These are phyloP conservation scores for Berberis vulgaris DNA, from an alignment of 164 flowering plant genomes.

Conservation along the genomic window DNA sequence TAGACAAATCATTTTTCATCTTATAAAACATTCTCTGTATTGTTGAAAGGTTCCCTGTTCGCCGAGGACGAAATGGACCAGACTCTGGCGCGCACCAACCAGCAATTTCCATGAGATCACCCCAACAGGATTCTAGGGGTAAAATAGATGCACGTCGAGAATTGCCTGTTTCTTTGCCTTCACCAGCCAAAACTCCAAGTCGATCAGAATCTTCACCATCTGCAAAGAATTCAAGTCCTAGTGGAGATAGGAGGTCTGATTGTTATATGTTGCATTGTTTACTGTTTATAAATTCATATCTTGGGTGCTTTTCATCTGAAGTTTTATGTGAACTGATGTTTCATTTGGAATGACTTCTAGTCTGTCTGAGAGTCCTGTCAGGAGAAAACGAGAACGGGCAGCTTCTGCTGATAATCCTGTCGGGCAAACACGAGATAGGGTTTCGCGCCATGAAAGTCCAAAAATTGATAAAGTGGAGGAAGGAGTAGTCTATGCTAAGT, in stretches of 20 bases:
- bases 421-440: conserved; percentile 19
- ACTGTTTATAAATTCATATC: too few species aligned
- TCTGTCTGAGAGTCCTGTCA: conserved; percentile 25
- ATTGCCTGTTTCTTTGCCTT: conserved; percentile 15
- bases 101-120: conserved; percentile 44
- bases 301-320: not conserved
- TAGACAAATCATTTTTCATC: not conserved
- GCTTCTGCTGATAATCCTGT: conserved; percentile 21
- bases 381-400: conserved; percentile 21
- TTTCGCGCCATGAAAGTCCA: conserved; percentile 19
- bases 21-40: not conserved
- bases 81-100: conserved; percentile 19
- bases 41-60: conserved; percentile 16
- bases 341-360: conserved; percentile 20
- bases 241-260: conserved; percentile 42
- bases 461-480: conserved; percentile 23
- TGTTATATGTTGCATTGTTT: not conserved
- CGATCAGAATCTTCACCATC: conserved; percentile 28
- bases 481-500: conserved; percentile 24
- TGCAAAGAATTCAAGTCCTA: conserved; percentile 17
- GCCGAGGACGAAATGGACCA: conserved; percentile 15
- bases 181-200: conserved; percentile 33
- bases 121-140: conserved; percentile 33
- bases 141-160: conserved; percentile 14
- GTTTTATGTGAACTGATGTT: not conserved